Evolutionary conservation across 2,329 filamentous ascomycete genomes (phyloP).

Genomic region (Dothideomycetidae sp.): DNA sequence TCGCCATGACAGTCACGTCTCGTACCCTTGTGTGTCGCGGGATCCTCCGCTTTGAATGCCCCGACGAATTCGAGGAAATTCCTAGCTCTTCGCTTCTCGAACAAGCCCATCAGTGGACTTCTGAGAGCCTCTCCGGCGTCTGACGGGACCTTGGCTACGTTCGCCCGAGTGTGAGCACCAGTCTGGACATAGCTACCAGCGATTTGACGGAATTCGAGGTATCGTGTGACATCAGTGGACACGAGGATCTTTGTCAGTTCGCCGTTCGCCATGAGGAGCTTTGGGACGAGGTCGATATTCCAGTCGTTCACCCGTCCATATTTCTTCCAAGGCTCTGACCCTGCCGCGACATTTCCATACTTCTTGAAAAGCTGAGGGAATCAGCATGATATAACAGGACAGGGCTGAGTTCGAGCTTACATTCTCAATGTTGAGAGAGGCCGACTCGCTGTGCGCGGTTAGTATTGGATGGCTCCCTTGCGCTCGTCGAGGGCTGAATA

Average conservation of each 20-base stretch:
- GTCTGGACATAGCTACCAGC: conserved; percentile 95
- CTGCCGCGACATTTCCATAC: conserved; percentile 66
- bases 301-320: conserved; percentile 95
- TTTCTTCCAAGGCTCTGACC: conserved; percentile 93
- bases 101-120: conserved; percentile 90
- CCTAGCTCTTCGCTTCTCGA: conserved; percentile 95
- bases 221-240: conserved; percentile 59
- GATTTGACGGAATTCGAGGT: conserved; percentile 48
- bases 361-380: conserved; percentile 69
- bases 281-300: conserved; percentile 98
- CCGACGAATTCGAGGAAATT: conserved; percentile 94
- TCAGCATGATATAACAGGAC: conserved; percentile 20
- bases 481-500: conserved; percentile 9
- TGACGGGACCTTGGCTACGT: conserved; percentile 91
- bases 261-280: conserved; percentile 96
- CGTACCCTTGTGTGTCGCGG: conserved; percentile 76
- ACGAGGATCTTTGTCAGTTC: conserved; percentile 98
- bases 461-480: conserved; percentile 10
- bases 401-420: conserved; percentile 35
- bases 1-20: not conserved
- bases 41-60: conserved; percentile 66
- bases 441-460: conserved; percentile 56
- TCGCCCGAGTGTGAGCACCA: conserved; percentile 65
- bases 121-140: conserved; percentile 80
- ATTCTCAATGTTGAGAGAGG: conserved; percentile 90